These are phyloP conservation scores for Zygosaccharomyces bisporus DNA, from an alignment of 805 yeast species.

Conservation along the genomic window DNA sequence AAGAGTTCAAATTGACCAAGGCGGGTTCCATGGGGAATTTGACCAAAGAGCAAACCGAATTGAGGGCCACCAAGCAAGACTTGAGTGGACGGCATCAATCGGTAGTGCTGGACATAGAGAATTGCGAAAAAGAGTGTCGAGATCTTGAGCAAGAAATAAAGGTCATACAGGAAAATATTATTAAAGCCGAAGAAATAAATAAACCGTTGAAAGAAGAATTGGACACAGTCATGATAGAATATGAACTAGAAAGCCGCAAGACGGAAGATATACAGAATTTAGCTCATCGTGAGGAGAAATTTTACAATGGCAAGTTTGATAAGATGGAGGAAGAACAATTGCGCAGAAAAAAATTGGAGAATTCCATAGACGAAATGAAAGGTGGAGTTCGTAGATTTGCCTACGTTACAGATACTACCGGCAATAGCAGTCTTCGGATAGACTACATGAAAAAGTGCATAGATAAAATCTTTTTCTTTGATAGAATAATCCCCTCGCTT, in stretches of 20 bases:
- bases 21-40: slow-evolving; percentile 26
- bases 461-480: slow-evolving; percentile 16
- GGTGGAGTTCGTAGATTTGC: slow-evolving; percentile 36
- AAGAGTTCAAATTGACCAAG: slow-evolving; percentile 21
- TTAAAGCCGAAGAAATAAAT: slow-evolving; percentile 12
- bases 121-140: slow-evolving; percentile 19
- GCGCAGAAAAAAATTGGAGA: slow-evolving; percentile 45
- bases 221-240: slow-evolving; percentile 21
- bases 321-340: slow-evolving; percentile 38
- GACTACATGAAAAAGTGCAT: slow-evolving; percentile 19
- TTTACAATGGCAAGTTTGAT: slow-evolving; percentile 25
- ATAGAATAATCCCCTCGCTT: slow-evolving; percentile 25
- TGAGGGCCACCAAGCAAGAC: slow-evolving; percentile 14
- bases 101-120: slow-evolving; percentile 22
- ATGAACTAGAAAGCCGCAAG: slow-evolving; percentile 19
- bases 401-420: slow-evolving; percentile 15
- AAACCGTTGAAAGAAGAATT: slow-evolving; percentile 25
- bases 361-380: slow-evolving; percentile 42
- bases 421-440: slow-evolving; percentile 5
- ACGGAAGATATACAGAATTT: slow-evolving; percentile 24
- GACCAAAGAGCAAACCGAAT: slow-evolving; percentile 14
- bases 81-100: slow-evolving; percentile 18
- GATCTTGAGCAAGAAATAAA: slow-evolving; percentile 13
- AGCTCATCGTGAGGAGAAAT: slow-evolving; percentile 20
- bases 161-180: slow-evolving; percentile 10